Percentiles rank a stretch among this genome's conserved stretches.
Evolutionary conservation across 2,329 filamentous ascomycete genomes (phyloP).

Genomic region (Tolypocladium amazonense): DNA sequence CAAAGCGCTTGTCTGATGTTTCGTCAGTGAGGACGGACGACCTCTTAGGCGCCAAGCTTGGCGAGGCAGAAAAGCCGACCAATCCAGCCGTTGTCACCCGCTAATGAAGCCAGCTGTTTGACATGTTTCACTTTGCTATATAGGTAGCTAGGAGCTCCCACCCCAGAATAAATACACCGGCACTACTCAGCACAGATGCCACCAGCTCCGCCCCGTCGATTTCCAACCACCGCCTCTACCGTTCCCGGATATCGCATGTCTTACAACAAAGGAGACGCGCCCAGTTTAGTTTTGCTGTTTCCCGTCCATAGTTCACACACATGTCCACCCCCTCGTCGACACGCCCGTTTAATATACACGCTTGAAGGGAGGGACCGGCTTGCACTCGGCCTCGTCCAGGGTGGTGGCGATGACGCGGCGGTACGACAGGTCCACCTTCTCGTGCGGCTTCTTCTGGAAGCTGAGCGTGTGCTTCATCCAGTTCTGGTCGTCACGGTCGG

Average conservation of each 20-base stretch:
- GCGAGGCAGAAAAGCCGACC: background rate
- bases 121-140: background rate
- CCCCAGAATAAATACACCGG: background rate
- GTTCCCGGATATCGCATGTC: constrained; percentile 5
- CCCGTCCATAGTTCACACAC: background rate
- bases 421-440: constrained; percentile 78
- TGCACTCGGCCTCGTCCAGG: constrained; percentile 92
- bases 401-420: constrained; percentile 72
- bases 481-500: constrained; percentile 86
- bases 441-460: constrained; percentile 89
- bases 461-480: constrained; percentile 99
- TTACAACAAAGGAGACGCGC: constrained; percentile 6
- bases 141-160: background rate
- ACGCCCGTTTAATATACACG: constrained; percentile 60
- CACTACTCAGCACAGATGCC: background rate
- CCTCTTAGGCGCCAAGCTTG: background rate
- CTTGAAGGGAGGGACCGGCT: constrained; percentile 94
- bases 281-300: background rate
- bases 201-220: background rate
- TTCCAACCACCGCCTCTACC: background rate
- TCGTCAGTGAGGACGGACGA: background rate
- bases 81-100: background rate
- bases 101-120: background rate
- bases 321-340: background rate
- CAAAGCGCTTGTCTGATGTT: background rate